Percentiles rank a stretch among this genome's conserved stretches.
Evolutionary conservation across 208 protist species (phyloP).

Genomic region (Trypanosoma mega): DNA sequence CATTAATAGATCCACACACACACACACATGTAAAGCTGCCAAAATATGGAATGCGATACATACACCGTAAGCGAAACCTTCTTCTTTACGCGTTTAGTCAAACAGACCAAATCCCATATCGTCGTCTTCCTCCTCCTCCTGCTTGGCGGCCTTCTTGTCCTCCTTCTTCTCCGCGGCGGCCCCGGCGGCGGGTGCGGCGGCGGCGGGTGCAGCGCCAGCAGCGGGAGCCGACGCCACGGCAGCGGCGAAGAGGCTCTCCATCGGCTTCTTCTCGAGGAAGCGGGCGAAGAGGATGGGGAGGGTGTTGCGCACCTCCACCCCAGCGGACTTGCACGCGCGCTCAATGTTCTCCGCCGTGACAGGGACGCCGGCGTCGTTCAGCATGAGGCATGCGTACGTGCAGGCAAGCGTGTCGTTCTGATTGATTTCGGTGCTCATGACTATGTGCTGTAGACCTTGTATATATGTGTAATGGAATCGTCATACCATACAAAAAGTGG

Average conservation of each 20-base stretch:
- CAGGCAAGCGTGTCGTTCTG: constrained; percentile 74
- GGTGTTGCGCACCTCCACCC: constrained; percentile 63
- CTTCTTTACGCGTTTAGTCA: constrained; percentile 33
- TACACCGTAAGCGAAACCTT: neutral
- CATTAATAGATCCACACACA: constrained; percentile 8
- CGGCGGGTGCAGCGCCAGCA: constrained; percentile 37
- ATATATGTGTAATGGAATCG: too few relatives aligned
- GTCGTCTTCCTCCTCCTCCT: constrained; percentile 70
- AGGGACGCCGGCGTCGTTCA: constrained; percentile 70
- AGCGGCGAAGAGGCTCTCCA: constrained; percentile 64
- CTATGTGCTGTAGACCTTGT: constrained; percentile 16
- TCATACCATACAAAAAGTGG: too few relatives aligned
- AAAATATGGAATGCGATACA: neutral
- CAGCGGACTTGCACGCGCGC: constrained; percentile 63
- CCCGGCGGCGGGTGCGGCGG: constrained; percentile 28
- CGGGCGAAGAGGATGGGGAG: constrained; percentile 81
- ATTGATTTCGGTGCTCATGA: constrained; percentile 48
- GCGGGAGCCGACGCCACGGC: constrained; percentile 46
- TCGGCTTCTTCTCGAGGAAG: constrained; percentile 80
- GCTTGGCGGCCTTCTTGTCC: constrained; percentile 13
- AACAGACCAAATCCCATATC: constrained; percentile 83
- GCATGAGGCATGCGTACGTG: constrained; percentile 81
- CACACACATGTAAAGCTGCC: constrained; percentile 1
- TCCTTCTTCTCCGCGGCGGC: constrained; percentile 22
- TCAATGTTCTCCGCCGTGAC: constrained; percentile 76